Conservation (phyloP, 106 monocot genomes). For the Gastrodia elata region DNA sequence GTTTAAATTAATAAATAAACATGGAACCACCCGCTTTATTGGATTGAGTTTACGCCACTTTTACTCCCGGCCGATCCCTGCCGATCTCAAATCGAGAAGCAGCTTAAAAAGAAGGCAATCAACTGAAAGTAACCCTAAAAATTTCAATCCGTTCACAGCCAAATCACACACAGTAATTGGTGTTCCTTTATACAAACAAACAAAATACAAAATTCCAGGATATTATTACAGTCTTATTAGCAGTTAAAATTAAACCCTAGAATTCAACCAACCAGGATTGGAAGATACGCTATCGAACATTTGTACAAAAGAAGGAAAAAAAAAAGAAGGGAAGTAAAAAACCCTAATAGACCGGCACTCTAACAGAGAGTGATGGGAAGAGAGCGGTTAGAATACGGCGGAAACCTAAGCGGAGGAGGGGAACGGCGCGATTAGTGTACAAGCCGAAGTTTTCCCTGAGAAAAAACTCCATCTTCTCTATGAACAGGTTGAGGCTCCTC, state of each 20-base stretch:
- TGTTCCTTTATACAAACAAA: not conserved
- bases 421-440: slow-evolving; percentile 15
- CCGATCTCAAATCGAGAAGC: no score
- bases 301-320: not conserved
- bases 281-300: not conserved
- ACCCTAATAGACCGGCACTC: not conserved
- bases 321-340: not conserved
- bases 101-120: no score
- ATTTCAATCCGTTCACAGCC: no score
- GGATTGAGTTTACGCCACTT: no score
- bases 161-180: no score
- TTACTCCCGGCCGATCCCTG: no score
- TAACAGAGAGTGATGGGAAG: slow-evolving; percentile 8
- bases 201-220: not conserved
- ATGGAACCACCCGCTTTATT: no score
- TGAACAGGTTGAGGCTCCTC: slow-evolving; percentile 64
- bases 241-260: not conserved
- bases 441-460: slow-evolving; percentile 22
- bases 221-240: not conserved
- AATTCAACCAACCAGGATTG: not conserved
- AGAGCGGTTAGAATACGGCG: slow-evolving; percentile 36
- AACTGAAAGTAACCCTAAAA: no score
- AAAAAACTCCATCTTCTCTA: slow-evolving; percentile 47
- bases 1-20: no score
- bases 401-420: slow-evolving; percentile 38